Evolutionary conservation across 176 grass and related monocot genomes (phyloP).

Genomic region (barley (Hordeum vulgare)): MorexV3_pseudomolecules_assembly NC_058522.1:573639225-573639724

Average conservation of each 20-base stretch:
- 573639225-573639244: conserved; percentile 32
- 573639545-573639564: not conserved
- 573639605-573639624: not conserved
- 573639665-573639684: no score
- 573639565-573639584: not conserved
- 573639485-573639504: conserved; percentile 75
- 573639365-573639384: conserved; percentile 52
- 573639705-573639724: no score
- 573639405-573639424: conserved; percentile 62
- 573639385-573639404: conserved; percentile 49
- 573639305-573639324: conserved; percentile 21
- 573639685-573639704: no score
- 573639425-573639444: conserved; percentile 78
- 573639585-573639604: not conserved
- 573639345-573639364: conserved; percentile 36
- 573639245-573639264: not conserved
- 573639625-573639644: no score
- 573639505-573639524: not conserved
- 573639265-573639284: not conserved
- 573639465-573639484: conserved; percentile 94
- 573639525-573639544: not conserved
- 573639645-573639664: no score
- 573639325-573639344: conserved; percentile 71
- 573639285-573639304: not conserved
- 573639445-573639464: conserved; percentile 73